These are phyloP conservation scores for Penicillium longicatenatum DNA, from an alignment of 495 filamentous ascomycete genomes.

Conservation along the genomic window DNA sequence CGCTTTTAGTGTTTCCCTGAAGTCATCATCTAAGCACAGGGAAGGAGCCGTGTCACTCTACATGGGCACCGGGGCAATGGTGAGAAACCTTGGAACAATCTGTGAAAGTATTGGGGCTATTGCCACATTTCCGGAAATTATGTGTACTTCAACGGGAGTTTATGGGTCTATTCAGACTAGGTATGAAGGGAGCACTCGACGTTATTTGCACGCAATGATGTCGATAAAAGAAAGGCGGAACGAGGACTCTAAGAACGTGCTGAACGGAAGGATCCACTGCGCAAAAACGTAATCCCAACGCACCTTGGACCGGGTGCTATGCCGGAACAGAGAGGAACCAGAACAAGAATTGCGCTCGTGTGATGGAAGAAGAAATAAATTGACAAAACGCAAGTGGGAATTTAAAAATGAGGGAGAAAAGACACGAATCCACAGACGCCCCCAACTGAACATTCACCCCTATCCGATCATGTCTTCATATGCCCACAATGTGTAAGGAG, in stretches of 20 bases:
- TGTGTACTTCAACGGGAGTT: background rate
- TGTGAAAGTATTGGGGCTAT: background rate
- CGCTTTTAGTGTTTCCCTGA: background rate
- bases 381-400: constrained; percentile 1
- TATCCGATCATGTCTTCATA: background rate
- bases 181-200: background rate
- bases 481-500: constrained; percentile 1
- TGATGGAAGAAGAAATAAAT: constrained; percentile 10
- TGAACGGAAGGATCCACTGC: constrained; percentile 8
- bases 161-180: background rate
- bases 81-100: background rate
- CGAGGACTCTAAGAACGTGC: constrained; percentile 13
- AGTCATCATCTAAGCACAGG: background rate
- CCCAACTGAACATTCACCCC: constrained; percentile 11
- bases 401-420: constrained; percentile 11
- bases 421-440: constrained; percentile 8
- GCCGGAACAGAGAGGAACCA: constrained; percentile 9
- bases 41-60: constrained; percentile 18
- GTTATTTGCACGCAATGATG: constrained; percentile 11
- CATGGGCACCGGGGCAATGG: background rate
- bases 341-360: constrained; percentile 26
- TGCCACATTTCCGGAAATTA: too few species aligned
- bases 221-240: constrained; percentile 2
- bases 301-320: background rate
- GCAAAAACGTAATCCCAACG: constrained; percentile 6